Conservation (phyloP, 1,139 yeast genomes). For the Zhuliangozyma blackwelliae region DNA sequence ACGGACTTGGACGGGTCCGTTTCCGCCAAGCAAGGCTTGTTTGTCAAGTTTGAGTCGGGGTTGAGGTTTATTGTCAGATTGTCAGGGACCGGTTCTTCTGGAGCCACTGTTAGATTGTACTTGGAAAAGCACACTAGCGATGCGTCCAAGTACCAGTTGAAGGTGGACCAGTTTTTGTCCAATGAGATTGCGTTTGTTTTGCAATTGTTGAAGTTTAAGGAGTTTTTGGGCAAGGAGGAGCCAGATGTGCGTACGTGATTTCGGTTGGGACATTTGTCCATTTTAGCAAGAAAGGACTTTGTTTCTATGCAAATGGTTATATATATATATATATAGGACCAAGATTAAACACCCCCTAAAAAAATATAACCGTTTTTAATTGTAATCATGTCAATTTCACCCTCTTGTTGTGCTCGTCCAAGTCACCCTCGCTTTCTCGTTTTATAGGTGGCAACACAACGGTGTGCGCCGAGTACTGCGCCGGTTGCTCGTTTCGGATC, state of each 20-base stretch:
- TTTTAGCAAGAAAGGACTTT: too few species aligned
- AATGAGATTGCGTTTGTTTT: constrained; percentile 62
- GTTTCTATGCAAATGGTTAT: too few species aligned
- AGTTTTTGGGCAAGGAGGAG: constrained; percentile 72
- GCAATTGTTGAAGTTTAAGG: constrained; percentile 64
- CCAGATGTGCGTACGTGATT: constrained; percentile 82
- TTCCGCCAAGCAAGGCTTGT: constrained; percentile 88
- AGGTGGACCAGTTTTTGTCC: constrained; percentile 69
- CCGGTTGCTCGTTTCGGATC: constrained; percentile 3
- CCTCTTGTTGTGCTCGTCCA: constrained; percentile 9
- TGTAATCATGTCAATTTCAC: constrained; percentile 6
- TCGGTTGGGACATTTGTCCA: too few species aligned
- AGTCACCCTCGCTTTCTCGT: constrained; percentile 20
- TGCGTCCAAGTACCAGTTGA: constrained; percentile 39
- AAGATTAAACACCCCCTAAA: background rate
- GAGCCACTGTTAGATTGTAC: constrained; percentile 93
- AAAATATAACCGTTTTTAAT: background rate
- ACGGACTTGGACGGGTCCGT: constrained; percentile 94
- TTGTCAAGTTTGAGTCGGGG: constrained; percentile 76
- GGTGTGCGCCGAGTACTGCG: constrained; percentile 2
- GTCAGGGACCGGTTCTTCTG: constrained; percentile 97
- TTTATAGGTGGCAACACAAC: constrained; percentile 20
- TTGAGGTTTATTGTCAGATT: constrained; percentile 85
- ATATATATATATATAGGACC: too few species aligned
- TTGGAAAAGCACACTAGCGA: constrained; percentile 79